Conservation (phyloP, 2,329 filamentous ascomycete genomes). For the Zasmidium citrigriseum region DNA sequence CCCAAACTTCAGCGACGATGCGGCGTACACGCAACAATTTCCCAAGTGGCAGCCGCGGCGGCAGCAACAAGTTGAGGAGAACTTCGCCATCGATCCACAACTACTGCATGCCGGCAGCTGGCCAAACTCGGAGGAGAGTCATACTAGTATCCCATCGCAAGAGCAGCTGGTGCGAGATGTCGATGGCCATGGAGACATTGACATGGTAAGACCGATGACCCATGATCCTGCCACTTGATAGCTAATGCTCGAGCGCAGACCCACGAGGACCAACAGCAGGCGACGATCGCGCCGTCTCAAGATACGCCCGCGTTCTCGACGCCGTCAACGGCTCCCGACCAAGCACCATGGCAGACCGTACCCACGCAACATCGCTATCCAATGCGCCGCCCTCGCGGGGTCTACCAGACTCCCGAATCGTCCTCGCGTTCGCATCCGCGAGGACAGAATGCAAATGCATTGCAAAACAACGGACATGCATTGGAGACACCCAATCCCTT, state of each 20-base stretch:
- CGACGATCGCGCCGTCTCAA: neutral
- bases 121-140: neutral
- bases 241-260: neutral
- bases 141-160: neutral
- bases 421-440: neutral
- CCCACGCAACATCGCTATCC: neutral
- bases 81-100: neutral
- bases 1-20: neutral
- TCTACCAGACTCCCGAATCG: neutral
- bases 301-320: neutral
- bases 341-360: neutral
- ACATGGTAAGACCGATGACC: neutral
- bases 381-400: neutral
- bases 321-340: neutral
- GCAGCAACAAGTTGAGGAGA: neutral
- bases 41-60: neutral
- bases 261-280: neutral
- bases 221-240: neutral
- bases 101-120: neutral
- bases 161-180: neutral
- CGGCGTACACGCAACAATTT: too few relatives aligned
- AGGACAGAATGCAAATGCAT: neutral
- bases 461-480: neutral
- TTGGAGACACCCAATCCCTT: neutral
- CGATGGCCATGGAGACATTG: neutral